Percentiles rank a stretch among this genome's conserved stretches.
These are phyloP conservation scores for Trichomonascus vanleenenianus DNA, from an alignment of 805 yeast species.

Conservation along the genomic window DNA sequence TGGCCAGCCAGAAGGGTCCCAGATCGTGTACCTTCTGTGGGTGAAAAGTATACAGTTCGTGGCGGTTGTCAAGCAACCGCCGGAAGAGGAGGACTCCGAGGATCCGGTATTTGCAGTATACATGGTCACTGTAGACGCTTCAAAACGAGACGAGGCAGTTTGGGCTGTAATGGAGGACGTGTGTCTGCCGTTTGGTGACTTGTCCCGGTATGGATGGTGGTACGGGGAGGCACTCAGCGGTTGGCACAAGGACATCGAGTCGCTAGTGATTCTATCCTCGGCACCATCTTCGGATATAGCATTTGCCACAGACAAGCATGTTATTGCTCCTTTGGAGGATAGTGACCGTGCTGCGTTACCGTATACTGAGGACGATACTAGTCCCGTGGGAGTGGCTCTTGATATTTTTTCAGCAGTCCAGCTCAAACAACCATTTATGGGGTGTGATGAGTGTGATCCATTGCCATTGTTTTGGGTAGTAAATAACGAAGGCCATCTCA, in stretches of 20 bases:
- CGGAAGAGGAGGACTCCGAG: not conserved
- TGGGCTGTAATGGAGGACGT: conserved; percentile 18
- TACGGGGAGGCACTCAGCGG: conserved; percentile 13
- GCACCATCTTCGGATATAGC: conserved; percentile 60
- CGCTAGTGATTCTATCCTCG: conserved; percentile 43
- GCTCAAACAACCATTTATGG: conserved; percentile 47
- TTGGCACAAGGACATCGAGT: conserved; percentile 18
- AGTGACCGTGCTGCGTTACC: conserved; percentile 69
- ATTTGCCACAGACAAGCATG: conserved; percentile 33
- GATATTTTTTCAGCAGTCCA: conserved; percentile 43
- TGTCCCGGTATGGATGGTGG: conserved; percentile 20
- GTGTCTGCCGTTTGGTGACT: conserved; percentile 27
- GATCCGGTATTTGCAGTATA: conserved; percentile 16
- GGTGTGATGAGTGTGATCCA: conserved; percentile 49
- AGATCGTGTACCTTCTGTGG: not conserved
- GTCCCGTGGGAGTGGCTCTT: conserved; percentile 61
- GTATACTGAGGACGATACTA: conserved; percentile 52
- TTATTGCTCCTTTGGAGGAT: conserved; percentile 53
- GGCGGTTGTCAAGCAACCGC: not conserved
- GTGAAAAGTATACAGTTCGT: not conserved
- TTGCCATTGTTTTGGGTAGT: conserved; percentile 60
- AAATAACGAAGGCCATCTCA: conserved; percentile 53
- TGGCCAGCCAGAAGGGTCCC: no score
- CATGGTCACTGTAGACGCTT: conserved; percentile 2
- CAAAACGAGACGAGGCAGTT: not conserved